Base-by-base conservation (phyloP, 2,329 filamentous ascomycete genomes). In the Nothopassalora personata region DNA sequence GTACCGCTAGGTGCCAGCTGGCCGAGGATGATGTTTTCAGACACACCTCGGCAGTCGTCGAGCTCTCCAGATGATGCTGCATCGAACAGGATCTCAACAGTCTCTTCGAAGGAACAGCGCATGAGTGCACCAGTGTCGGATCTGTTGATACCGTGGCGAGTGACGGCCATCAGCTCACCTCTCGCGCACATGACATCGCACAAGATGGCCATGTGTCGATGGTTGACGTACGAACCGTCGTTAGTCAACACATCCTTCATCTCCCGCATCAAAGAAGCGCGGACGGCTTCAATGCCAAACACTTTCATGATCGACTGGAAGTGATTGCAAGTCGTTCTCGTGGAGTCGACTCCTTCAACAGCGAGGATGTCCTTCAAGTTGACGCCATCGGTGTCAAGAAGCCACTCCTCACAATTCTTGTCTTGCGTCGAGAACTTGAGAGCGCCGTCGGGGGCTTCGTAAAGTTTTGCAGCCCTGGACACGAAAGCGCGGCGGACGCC, bases 81-180 rank as follows among this genome's bases (percentile, higher is more conserved):
- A 73, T 99, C 94, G 19, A 99, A 85, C 55, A 99, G 81, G 80
- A 99, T 99, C 73, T 99, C 95, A 45, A 99, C 94, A 0, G 94
- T 99, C 76, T 99, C 95, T 77, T 99, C 94, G 77, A 99, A 99
- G 1, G 94, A 99, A 81, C 95, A 99, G 75, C 94, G 89, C 94
- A 99, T 99, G 69, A 99, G 82, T 9, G 94, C 95, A 80, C 94
- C 94, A 62, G 95, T 99, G 72, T 99, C 94, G 28, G 93, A 91
- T 69, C 94, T 87, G 80, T 99, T 99, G 80, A 99, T 99, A 78
- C 94, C 94, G 73, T 99, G 94, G 76, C 94, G 90, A 57, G 94
- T 99, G 64, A 99, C 93, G 13, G 94, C 93, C 75, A 96, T 96
- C 70, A 99, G 87, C 69, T 89, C 88, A 66, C 94, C 94, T 70